Evolutionary conservation across 371 early-diverging fungal species (phyloP).

Genomic region (Mucor mucedo): DNA sequence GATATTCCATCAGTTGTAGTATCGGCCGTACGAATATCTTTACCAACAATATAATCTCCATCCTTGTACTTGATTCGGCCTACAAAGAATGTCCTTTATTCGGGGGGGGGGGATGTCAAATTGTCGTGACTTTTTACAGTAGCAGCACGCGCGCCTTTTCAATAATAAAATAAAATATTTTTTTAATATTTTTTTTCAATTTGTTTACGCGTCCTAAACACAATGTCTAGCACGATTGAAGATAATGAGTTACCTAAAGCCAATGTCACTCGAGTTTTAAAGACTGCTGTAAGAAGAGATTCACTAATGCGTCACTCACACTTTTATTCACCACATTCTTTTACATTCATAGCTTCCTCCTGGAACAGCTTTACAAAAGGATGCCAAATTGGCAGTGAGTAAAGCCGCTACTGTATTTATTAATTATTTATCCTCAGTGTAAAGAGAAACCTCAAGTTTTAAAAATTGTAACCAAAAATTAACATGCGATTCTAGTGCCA

Average conservation of each 20-base stretch:
- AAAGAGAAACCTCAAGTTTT: constrained; percentile 8
- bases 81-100: no score
- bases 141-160: background rate
- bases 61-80: no score
- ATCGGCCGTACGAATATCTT: no score
- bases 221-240: constrained; percentile 50
- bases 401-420: constrained; percentile 69
- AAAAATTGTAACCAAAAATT: no score
- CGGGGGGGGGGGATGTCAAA: no score
- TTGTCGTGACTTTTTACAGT: background rate
- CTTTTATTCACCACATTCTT: no score
- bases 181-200: background rate
- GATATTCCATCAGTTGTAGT: no score
- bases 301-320: background rate
- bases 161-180: background rate
- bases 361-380: constrained; percentile 62
- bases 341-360: constrained; percentile 56
- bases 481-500: constrained; percentile 41
- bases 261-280: constrained; percentile 63
- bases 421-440: constrained; percentile 66
- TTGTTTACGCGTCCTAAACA: background rate
- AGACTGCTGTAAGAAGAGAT: constrained; percentile 49
- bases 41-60: no score
- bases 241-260: constrained; percentile 66
- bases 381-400: constrained; percentile 65